Conservation (phyloP, 2,329 filamentous ascomycete species). For the Rosellinia necatrix region DNA sequence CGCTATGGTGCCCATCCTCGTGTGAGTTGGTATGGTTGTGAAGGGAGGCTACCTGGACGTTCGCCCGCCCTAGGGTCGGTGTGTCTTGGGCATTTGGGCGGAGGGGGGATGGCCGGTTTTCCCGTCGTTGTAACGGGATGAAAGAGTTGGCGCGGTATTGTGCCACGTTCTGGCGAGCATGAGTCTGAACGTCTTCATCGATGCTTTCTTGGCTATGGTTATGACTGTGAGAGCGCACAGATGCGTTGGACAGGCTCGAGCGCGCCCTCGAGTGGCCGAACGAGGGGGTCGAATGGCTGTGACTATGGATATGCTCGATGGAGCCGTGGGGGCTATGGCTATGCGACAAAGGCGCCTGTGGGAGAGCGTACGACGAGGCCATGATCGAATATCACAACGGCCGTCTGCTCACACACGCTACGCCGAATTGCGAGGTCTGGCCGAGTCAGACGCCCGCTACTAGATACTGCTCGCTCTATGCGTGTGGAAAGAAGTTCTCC, state of each 20-base stretch:
- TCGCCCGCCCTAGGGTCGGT: constrained; percentile 29
- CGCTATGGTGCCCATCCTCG: constrained; percentile 36
- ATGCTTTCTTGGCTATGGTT: constrained; percentile 20
- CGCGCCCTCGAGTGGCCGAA: constrained; percentile 46
- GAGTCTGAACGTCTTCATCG: constrained; percentile 35
- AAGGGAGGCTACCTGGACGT: constrained; percentile 21
- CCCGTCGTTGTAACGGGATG: constrained; percentile 40
- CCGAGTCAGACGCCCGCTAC: background rate
- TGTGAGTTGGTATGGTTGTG: constrained; percentile 32
- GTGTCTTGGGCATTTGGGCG: constrained; percentile 36
- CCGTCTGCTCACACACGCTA: background rate
- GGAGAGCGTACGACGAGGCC: constrained; percentile 59
- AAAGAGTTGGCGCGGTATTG: constrained; percentile 44
- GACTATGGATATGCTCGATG: constrained; percentile 44
- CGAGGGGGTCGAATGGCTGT: constrained; percentile 46
- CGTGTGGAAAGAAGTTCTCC: background rate
- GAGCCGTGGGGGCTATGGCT: constrained; percentile 32
- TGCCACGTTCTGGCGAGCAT: constrained; percentile 36
- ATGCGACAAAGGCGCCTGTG: constrained; percentile 55
- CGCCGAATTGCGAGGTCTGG: background rate
- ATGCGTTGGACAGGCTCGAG: constrained; percentile 36
- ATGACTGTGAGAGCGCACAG: constrained; percentile 39
- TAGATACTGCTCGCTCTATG: background rate
- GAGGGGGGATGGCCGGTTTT: constrained; percentile 42
- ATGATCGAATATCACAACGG: constrained; percentile 39